These are phyloP conservation scores for Daldinia decipiens DNA, from an alignment of 495 filamentous ascomycete genomes.

Conservation along the genomic window DNA sequence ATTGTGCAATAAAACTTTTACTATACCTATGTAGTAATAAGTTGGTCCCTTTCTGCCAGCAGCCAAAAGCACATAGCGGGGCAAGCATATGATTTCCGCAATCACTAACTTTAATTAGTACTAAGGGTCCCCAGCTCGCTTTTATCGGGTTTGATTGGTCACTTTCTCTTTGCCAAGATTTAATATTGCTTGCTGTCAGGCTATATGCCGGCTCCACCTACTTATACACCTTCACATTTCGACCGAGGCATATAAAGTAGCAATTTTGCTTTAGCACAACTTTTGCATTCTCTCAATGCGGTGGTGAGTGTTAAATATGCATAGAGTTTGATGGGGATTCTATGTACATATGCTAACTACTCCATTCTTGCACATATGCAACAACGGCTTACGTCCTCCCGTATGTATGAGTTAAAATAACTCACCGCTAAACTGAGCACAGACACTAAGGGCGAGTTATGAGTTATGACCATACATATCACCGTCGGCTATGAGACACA, in stretches of 20 bases:
- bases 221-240: not conserved
- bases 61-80: not conserved
- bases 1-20: constrained; percentile 30
- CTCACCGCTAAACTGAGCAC: not conserved
- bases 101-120: too few species aligned
- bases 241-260: not conserved
- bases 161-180: constrained; percentile 4
- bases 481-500: not conserved
- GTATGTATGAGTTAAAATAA: not conserved
- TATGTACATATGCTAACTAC: not conserved
- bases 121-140: not conserved
- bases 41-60: constrained; percentile 23
- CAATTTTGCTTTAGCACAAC: not conserved
- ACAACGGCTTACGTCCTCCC: not conserved
- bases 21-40: too few species aligned
- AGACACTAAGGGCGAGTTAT: not conserved
- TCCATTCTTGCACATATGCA: not conserved
- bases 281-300: not conserved
- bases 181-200: not conserved
- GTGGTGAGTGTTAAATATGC: not conserved
- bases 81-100: constrained; percentile 11
- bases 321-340: not conserved
- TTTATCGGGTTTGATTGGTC: constrained; percentile 21
- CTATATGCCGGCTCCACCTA: not conserved
- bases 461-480: too few species aligned